Conservation (phyloP, 2,329 filamentous ascomycete species). For the Epichloe amarillans region DNA sequence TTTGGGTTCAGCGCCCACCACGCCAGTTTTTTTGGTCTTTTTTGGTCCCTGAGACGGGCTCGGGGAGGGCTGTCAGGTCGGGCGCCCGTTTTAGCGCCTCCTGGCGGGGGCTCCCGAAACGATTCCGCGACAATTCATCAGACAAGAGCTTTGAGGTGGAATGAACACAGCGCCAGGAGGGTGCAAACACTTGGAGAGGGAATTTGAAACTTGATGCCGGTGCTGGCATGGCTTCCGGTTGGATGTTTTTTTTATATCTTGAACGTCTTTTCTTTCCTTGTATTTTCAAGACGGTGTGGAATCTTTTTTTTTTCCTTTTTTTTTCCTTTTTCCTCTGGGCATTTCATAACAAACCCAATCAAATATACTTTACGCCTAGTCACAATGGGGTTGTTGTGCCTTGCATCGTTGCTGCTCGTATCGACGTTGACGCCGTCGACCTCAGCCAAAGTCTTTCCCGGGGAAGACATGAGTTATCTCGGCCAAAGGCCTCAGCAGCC, state of each 20-base stretch:
- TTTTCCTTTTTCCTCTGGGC: too few species aligned
- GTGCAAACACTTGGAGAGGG: too few species aligned
- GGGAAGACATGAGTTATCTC: not conserved
- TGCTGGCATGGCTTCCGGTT: not conserved
- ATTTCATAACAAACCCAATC: not conserved
- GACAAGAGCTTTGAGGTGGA: not conserved
- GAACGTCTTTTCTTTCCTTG: not conserved
- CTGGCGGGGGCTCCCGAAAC: not conserved
- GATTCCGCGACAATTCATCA: not conserved
- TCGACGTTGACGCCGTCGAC: not conserved
- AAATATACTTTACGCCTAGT: not conserved
- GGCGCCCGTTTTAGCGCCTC: not conserved
- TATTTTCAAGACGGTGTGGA: not conserved
- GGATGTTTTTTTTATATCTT: not conserved
- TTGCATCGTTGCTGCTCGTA: not conserved
- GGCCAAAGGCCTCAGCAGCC: not conserved
- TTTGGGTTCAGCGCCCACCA: too few species aligned
- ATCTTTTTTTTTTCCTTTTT: too few species aligned
- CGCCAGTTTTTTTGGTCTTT: too few species aligned
- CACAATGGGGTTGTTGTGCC: not conserved
- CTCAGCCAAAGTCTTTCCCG: not conserved
- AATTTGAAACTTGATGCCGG: not conserved
- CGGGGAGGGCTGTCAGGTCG: too few species aligned
- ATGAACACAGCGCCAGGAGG: not conserved
- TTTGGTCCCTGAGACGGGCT: too few species aligned